A percentile compares a stretch with the other conserved stretches of the same genome.
phyloP scores from a whole-genome alignment of 2,329 filamentous ascomycete genomes.

The Fusarium sp. region DNA sequence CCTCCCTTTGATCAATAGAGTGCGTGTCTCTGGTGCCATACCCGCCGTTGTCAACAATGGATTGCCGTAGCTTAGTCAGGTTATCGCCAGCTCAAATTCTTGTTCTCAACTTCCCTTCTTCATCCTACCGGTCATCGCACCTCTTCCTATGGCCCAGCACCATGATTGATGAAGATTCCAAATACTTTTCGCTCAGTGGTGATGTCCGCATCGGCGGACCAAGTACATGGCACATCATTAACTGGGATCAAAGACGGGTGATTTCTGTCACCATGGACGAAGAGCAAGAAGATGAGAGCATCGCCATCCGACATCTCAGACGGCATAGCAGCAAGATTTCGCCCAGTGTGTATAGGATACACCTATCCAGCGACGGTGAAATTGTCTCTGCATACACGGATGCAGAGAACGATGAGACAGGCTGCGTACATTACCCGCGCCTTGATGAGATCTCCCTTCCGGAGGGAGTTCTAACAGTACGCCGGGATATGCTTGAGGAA shows the following conservation, averaged over 20 bases:
- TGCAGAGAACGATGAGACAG: slow-evolving; percentile 40
- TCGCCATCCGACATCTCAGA: slow-evolving; percentile 40
- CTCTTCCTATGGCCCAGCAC: neutral
- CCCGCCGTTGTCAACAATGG: neutral
- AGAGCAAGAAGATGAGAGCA: slow-evolving; percentile 40
- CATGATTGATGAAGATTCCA: neutral
- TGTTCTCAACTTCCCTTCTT: neutral
- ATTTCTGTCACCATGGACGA: slow-evolving; percentile 45
- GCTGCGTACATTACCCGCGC: slow-evolving; percentile 41
- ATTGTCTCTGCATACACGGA: slow-evolving; percentile 38
- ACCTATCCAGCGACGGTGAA: slow-evolving; percentile 37
- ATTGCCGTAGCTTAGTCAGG: neutral
- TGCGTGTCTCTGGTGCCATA: neutral
- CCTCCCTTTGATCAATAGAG: neutral
- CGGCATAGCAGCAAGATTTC: slow-evolving; percentile 25
- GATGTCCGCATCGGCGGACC: slow-evolving; percentile 33
- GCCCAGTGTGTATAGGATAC: slow-evolving; percentile 31
- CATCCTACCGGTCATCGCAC: neutral
- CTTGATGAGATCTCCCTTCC: slow-evolving; percentile 32
- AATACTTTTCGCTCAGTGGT: slow-evolving; percentile 2
- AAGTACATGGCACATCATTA: slow-evolving; percentile 42
- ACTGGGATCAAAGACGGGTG: slow-evolving; percentile 44
- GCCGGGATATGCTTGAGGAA: slow-evolving; percentile 40
- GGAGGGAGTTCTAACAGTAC: slow-evolving; percentile 31
- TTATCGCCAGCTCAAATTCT: too few relatives aligned